Percentiles rank a stretch among this genome's conserved stretches.
phyloP scores from a whole-genome alignment of 2,329 filamentous ascomycete species.

The Xylariales sp. region DNA sequence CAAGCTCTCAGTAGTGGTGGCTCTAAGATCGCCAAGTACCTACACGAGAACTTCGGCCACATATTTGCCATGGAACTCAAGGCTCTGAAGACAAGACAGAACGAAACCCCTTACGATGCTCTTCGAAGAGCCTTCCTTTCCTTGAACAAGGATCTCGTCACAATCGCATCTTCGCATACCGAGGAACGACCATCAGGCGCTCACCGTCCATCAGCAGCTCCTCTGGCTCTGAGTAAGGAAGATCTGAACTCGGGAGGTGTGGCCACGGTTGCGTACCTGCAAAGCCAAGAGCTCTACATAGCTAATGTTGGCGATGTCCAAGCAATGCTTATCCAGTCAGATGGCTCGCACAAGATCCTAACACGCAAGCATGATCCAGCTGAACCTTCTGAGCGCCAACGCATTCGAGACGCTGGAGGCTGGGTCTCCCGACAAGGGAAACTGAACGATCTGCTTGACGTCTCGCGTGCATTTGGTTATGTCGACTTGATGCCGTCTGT shows the following conservation, averaged over 20 bases:
- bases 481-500: conserved; percentile 88
- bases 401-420: conserved; percentile 90
- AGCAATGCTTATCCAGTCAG: conserved; percentile 88
- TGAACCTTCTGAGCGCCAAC: conserved; percentile 74
- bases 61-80: conserved; percentile 81
- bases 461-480: conserved; percentile 93
- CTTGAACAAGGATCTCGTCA: conserved; percentile 91
- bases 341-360: conserved; percentile 76
- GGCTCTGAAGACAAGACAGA: conserved; percentile 57
- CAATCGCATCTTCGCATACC: conserved; percentile 72
- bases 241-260: conserved; percentile 88
- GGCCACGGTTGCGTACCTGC: conserved; percentile 85
- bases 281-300: conserved; percentile 84
- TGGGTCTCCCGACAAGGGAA: conserved; percentile 94
- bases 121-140: conserved; percentile 80
- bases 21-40: conserved; percentile 91
- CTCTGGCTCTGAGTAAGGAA: conserved; percentile 78
- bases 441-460: conserved; percentile 84
- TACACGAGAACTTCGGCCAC: conserved; percentile 91
- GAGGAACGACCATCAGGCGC: conserved; percentile 65
- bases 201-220: conserved; percentile 66
- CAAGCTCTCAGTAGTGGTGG: conserved; percentile 84
- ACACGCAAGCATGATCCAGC: conserved; percentile 93
- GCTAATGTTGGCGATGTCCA: conserved; percentile 95
- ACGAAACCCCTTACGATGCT: conserved; percentile 78